Evolutionary conservation across 2,329 filamentous ascomycete genomes (phyloP).

Genomic region (Capronia coronata): DNA sequence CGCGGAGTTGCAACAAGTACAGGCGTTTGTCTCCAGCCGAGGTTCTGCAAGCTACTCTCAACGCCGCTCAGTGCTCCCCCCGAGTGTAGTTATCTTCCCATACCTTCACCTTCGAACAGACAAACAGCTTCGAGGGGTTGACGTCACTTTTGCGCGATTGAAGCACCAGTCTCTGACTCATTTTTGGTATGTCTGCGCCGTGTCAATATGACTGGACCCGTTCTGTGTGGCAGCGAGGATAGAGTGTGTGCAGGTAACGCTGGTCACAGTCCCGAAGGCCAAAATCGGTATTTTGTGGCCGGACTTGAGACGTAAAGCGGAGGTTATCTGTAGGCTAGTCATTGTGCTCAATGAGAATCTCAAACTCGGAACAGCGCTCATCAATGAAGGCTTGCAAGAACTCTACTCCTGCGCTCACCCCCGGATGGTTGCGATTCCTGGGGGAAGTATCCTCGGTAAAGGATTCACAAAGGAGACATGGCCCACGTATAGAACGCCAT

Average conservation of each 20-base stretch:
- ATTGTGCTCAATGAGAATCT: background rate
- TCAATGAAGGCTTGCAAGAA: background rate
- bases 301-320: slow-evolving; percentile 41
- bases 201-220: slow-evolving; percentile 49
- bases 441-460: too few species aligned
- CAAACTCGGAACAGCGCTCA: background rate
- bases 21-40: slow-evolving; percentile 43
- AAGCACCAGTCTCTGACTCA: slow-evolving; percentile 59
- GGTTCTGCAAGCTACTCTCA: slow-evolving; percentile 36
- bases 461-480: too few species aligned
- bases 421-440: too few species aligned
- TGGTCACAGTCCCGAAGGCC: slow-evolving; percentile 63
- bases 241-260: slow-evolving; percentile 50
- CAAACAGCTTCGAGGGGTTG: slow-evolving; percentile 54
- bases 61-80: slow-evolving; percentile 56
- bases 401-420: too few species aligned
- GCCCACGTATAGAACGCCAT: too few species aligned
- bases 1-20: slow-evolving; percentile 59
- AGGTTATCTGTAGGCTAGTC: slow-evolving; percentile 41
- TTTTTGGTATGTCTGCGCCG: slow-evolving; percentile 64
- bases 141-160: slow-evolving; percentile 52
- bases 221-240: slow-evolving; percentile 50
- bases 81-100: slow-evolving; percentile 69
- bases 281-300: slow-evolving; percentile 54
- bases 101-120: slow-evolving; percentile 79